Evolutionary conservation across 768 basidiomycete genomes (phyloP).

Genomic region (Lactarius psammicola): DNA sequence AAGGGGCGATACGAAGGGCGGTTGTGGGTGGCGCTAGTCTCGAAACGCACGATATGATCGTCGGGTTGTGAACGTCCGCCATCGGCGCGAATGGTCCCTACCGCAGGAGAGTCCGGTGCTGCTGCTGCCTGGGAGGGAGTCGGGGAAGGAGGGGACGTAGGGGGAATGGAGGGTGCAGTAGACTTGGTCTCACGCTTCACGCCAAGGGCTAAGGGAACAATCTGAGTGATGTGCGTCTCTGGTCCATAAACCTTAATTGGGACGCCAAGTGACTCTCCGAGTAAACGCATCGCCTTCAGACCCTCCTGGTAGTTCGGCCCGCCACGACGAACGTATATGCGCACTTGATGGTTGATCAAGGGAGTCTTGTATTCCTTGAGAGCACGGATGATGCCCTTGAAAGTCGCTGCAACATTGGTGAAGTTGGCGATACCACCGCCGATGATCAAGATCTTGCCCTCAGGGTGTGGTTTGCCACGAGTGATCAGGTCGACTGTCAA

Average conservation of each 20-base stretch:
- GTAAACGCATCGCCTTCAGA: constrained; percentile 96
- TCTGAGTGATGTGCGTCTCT: constrained; percentile 97
- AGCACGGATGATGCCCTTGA: constrained; percentile 99
- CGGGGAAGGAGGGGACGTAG: constrained; percentile 50
- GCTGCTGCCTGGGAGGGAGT: constrained; percentile 39
- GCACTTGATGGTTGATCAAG: constrained; percentile 80
- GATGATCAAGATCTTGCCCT: constrained; percentile 99
- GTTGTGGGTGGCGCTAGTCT: constrained; percentile 41
- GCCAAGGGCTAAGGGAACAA: constrained; percentile 97
- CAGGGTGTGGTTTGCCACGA: constrained; percentile 73
- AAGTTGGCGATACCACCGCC: constrained; percentile 99
- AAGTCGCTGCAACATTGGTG: constrained; percentile 98
- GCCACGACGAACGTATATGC: constrained; percentile 96
- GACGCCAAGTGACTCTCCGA: constrained; percentile 95
- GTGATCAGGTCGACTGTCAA: constrained; percentile 85
- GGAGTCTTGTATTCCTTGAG: constrained; percentile 89
- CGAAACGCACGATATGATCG: constrained; percentile 91
- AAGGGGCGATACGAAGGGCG: constrained; percentile 90
- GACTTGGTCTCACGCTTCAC: constrained; percentile 56
- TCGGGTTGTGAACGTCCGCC: constrained; percentile 80
- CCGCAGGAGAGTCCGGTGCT: constrained; percentile 40
- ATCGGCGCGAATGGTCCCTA: constrained; percentile 73
- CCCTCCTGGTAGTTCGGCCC: constrained; percentile 99
- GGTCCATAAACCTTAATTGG: constrained; percentile 97
- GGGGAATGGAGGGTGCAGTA: constrained; percentile 40